Evolutionary conservation across 805 yeast species (phyloP), one percentile per base, ranked within the genome.

Genomic region (Kuraishia ogatae): DNA sequence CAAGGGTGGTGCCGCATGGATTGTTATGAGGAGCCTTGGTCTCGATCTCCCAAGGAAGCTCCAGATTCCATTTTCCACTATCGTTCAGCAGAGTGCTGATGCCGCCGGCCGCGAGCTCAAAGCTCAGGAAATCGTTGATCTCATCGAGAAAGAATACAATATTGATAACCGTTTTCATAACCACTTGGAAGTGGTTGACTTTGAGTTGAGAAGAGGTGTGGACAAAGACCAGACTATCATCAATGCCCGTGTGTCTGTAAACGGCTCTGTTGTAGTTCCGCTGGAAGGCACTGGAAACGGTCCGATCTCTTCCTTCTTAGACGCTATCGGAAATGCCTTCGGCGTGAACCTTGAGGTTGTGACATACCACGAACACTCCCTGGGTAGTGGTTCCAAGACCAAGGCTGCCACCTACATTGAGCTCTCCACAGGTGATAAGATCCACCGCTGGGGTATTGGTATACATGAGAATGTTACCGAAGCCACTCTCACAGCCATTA

Each of bases 1-100:
- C 58, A 88, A 88, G 71, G 96, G 96, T 64, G 96, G 96, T 61
- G 87, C 93, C 11, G 89, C 96, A 5, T 88, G 96, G 94, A 85
- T 89, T 60, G 85, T 88, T 64, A 75, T 88, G 65, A 78, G 89
- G 60, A 79, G 81, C 60, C 77, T 89, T 68, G 93, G 85, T 63
- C 79, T 88, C 56, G 96, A 88, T 66, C 78, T 89, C 61, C 96
- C 96, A 48, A 81, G 93, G 67, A 87, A 86, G 47, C 74, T 88
- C 65, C 96, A 88, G 72, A 82, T 87, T 48, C 86, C 84, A 48
- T 88, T 85, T 67, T 85, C 92, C 29, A 80, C 76, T 60, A 77
- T 78, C 50, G 94, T 88, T 13, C 96, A 89, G 70, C 64, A 66
- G 29, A 79, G 75, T 60, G 90, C 94, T 50, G 96, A 89, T 66